Evolutionary conservation across 352 stramenopile species (phyloP), one percentile per base, ranked within the genome.

Genomic region (Pythium plurisporium): DNA sequence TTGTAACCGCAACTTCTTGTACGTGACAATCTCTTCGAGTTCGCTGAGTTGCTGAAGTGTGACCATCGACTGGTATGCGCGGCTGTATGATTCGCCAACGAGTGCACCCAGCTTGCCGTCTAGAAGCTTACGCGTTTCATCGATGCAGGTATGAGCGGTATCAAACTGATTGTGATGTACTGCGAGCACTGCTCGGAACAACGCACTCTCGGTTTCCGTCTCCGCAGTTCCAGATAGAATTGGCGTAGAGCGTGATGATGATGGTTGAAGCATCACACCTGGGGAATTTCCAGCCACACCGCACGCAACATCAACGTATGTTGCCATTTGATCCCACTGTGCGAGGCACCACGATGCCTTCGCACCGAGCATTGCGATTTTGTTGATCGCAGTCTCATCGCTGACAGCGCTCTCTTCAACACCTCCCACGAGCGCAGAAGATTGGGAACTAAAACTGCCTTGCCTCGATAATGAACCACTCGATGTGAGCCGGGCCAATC

Each of bases 11-110:
- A 94, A 62, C 61, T 90, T 87, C 59, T 94, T 64, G 62, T 94
- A 93, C 19, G 82, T 73, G 9, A 96, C 76, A 45, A 96, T 91
- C 50, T 96, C 87, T 62, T 97, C 87, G 9, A 99, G 69, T 74
- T 99, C 97, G 5, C 94, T 94, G 19, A 99, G 80, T 70, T 96
- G 96, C 73, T 99, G 97, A 46, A 99, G 83, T 59, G 94, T 98
- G 19, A 99, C 97, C 68, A 99, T 97, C 38, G 92, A 96, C 31
- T 88, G 89, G 65, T 99, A 99, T 11, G 96, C 96, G 15, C 98
- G 87, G 50, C 86, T 90, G 67, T 99, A 99, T 31, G 84, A 98
- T 66, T 99, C 96, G 53, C 93, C 94, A 43, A 99, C 94, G 26
- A 99, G 79, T 22, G 97, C 96, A 3, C 95, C 96, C 25, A 99